These are phyloP conservation scores for Saprolegnia diclina DNA, from an alignment of 352 stramenopile genomes.

Conservation along the genomic window DNA sequence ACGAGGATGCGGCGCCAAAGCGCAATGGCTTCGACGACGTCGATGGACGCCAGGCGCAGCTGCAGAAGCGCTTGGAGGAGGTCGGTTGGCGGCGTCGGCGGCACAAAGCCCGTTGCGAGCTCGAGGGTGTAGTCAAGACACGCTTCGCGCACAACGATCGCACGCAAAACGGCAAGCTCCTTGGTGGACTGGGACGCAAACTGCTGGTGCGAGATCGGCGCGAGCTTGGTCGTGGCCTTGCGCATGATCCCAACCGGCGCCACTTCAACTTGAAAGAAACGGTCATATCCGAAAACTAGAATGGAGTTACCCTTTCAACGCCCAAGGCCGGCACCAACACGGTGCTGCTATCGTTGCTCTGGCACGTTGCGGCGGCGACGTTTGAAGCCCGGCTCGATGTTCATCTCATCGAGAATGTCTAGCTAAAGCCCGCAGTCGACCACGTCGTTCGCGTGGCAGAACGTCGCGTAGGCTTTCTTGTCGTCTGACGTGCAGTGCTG, in stretches of 20 bases:
- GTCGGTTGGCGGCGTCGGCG: conserved; percentile 28
- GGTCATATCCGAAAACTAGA: neutral
- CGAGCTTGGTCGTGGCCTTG: conserved; percentile 9
- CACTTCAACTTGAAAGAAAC: neutral
- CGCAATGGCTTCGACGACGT: conserved; percentile 50
- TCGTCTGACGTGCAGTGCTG: no score
- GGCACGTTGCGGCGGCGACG: no score
- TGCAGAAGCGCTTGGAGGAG: conserved; percentile 45
- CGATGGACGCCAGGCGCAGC: conserved; percentile 45
- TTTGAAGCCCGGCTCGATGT: neutral
- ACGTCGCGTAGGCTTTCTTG: no score
- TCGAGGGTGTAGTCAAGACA: conserved; percentile 47
- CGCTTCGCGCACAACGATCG: conserved; percentile 57
- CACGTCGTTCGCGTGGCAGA: no score
- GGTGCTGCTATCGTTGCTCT: no score
- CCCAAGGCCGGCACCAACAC: no score
- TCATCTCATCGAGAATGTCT: no score
- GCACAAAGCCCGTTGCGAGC: conserved; percentile 46
- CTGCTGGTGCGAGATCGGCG: conserved; percentile 44
- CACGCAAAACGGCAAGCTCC: conserved; percentile 53
- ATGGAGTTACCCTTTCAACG: no score
- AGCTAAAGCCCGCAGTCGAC: no score
- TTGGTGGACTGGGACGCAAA: conserved; percentile 41
- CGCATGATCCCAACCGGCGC: neutral
- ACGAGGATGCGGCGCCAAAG: conserved; percentile 60